phyloP scores from a whole-genome alignment of 352 stramenopile species.

The Phytophthora melonis region DNA sequence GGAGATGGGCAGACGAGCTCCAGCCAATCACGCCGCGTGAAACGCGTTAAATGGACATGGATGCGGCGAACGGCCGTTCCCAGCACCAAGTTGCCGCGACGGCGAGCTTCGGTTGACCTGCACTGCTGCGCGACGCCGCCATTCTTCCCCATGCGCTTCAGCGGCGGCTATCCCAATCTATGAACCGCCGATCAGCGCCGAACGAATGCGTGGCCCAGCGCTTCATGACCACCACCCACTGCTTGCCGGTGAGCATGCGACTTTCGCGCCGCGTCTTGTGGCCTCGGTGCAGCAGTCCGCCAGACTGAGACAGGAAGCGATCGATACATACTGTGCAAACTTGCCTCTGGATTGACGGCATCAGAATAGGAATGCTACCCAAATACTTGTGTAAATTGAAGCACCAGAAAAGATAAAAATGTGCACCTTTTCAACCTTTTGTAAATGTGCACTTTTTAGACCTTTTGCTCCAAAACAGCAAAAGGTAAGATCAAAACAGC shows the following conservation, averaged over 20 bases:
- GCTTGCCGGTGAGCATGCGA: constrained; percentile 1
- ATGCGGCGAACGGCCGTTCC: constrained; percentile 12
- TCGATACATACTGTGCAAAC: too few species aligned
- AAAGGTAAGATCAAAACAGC: too few species aligned
- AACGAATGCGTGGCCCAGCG: constrained; percentile 13
- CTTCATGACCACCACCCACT: not conserved
- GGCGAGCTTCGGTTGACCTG: constrained; percentile 18
- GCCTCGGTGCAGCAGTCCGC: too few species aligned
- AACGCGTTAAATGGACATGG: constrained; percentile 36
- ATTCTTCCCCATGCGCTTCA: constrained; percentile 23
- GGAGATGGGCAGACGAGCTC: not conserved
- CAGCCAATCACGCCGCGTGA: constrained; percentile 8
- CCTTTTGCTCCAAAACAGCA: too few species aligned
- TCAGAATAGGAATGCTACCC: too few species aligned
- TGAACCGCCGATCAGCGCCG: constrained; percentile 26
- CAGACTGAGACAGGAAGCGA: too few species aligned
- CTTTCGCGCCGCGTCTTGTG: not conserved
- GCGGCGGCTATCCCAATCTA: constrained; percentile 7
- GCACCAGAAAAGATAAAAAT: too few species aligned
- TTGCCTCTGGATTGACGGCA: too few species aligned
- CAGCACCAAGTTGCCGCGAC: constrained; percentile 19
- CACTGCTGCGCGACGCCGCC: constrained; percentile 12
- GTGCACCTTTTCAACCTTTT: too few species aligned
- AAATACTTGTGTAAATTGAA: too few species aligned
- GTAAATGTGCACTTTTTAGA: too few species aligned